phyloP scores from a whole-genome alignment of 352 stramenopile genomes.

The Phytopythium kandeliae region DNA sequence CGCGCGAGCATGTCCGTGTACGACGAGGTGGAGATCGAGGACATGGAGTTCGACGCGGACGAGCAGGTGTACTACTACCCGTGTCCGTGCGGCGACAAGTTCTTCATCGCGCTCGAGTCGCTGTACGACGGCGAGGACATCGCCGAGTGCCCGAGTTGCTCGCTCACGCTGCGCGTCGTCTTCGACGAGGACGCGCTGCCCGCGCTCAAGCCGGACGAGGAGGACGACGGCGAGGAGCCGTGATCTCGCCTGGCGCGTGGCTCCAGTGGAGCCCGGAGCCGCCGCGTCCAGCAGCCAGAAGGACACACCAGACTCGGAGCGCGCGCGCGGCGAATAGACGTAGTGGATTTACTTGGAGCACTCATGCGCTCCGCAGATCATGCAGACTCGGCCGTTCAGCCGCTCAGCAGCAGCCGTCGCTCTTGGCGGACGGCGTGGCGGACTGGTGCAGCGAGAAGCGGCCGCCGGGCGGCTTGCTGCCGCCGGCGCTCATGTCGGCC shows the following conservation, averaged over 20 bases:
- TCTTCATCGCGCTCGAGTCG: slow-evolving; percentile 84
- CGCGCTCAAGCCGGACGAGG: slow-evolving; percentile 45
- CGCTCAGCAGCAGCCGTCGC: slow-evolving; percentile 28
- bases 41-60: slow-evolving; percentile 95
- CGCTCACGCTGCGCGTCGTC: slow-evolving; percentile 94
- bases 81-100: slow-evolving; percentile 96
- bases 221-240: slow-evolving; percentile 7
- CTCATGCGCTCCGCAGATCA: too few relatives aligned
- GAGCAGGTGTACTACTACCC: slow-evolving; percentile 96
- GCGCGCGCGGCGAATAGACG: background rate
- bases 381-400: background rate
- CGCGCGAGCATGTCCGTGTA: slow-evolving; percentile 85
- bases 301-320: too few relatives aligned
- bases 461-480: slow-evolving; percentile 36
- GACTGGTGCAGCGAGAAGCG: slow-evolving; percentile 28
- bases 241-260: background rate
- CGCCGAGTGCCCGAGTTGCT: slow-evolving; percentile 95
- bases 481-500: slow-evolving; percentile 45
- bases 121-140: slow-evolving; percentile 96
- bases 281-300: too few relatives aligned
- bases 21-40: slow-evolving; percentile 98
- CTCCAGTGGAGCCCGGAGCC: too few relatives aligned
- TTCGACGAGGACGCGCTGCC: slow-evolving; percentile 90
- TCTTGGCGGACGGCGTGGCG: background rate
- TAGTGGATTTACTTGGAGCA: slow-evolving; percentile 1